Evolutionary conservation across 1,284 basidiomycete genomes (phyloP).

Genomic region (Ganoderma sp.): DNA sequence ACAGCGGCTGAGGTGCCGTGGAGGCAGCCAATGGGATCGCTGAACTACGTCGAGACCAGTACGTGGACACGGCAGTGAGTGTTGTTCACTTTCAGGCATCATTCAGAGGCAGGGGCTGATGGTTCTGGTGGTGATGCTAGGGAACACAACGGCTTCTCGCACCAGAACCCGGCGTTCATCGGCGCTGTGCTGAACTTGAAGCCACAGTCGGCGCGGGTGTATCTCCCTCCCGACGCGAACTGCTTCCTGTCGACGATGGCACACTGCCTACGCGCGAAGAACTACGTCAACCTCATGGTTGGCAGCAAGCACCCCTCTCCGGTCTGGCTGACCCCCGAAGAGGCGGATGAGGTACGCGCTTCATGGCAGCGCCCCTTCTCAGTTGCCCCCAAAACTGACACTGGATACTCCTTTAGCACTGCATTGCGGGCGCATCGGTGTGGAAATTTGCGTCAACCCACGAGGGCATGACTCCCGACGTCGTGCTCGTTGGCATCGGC

Average conservation of each 20-base stretch:
- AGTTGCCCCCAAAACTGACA: too few species aligned
- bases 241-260: conserved; percentile 81
- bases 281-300: conserved; percentile 87
- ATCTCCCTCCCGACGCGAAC: conserved; percentile 91
- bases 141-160: conserved; percentile 81
- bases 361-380: not conserved
- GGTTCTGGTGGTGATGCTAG: conserved; percentile 1
- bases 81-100: not conserved
- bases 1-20: conserved; percentile 80
- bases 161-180: conserved; percentile 88
- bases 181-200: conserved; percentile 83
- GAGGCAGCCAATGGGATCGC: conserved; percentile 73
- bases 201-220: conserved; percentile 76
- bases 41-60: conserved; percentile 88
- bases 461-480: conserved; percentile 67
- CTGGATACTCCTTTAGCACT: conserved; percentile 53
- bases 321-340: conserved; percentile 70
- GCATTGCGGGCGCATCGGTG: conserved; percentile 74
- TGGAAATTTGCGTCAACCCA: conserved; percentile 81
- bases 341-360: conserved; percentile 57
- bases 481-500: conserved; percentile 76
- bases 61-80: conserved; percentile 78
- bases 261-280: conserved; percentile 83
- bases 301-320: conserved; percentile 83
- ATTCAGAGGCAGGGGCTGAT: conserved; percentile 9